Evolutionary conservation across 768 basidiomycete species (phyloP).

Genomic region (Tulasnella sp.): DNA sequence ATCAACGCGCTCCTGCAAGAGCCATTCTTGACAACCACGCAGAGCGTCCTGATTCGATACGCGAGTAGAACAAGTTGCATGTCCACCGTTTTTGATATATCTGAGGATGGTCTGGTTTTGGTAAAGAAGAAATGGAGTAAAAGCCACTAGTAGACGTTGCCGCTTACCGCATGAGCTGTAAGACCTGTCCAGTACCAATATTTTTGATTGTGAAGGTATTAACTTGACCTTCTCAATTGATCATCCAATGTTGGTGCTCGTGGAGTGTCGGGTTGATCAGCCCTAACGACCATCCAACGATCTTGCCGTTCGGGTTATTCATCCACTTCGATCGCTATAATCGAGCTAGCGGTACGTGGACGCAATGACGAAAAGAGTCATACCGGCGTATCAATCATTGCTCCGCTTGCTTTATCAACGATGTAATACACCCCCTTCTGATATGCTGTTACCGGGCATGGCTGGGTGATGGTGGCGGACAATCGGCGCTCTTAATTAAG

Average conservation of each 20-base stretch:
- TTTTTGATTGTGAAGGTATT: neutral
- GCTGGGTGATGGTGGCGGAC: neutral
- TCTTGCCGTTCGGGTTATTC: neutral
- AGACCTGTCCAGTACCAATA: neutral
- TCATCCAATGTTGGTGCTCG: neutral
- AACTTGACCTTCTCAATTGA: neutral
- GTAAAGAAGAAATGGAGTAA: too few relatives aligned
- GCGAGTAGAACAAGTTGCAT: neutral
- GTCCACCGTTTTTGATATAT: neutral
- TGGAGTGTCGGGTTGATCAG: neutral
- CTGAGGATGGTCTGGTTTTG: neutral
- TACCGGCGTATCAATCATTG: conserved; percentile 4
- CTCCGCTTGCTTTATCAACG: neutral
- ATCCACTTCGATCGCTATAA: neutral
- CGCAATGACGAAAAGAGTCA: neutral
- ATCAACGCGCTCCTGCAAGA: neutral
- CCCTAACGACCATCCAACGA: neutral
- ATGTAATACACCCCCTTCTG: neutral
- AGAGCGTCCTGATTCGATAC: too few relatives aligned
- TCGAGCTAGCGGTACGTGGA: neutral
- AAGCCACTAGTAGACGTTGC: neutral
- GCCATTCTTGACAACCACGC: neutral
- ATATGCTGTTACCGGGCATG: neutral
- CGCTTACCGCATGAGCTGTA: neutral
- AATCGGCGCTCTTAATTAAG: neutral